Evolutionary conservation across 2,329 filamentous ascomycete species (phyloP), one percentile per base, ranked within the genome.

Genomic region (Hymenoscyphus scutula): DNA sequence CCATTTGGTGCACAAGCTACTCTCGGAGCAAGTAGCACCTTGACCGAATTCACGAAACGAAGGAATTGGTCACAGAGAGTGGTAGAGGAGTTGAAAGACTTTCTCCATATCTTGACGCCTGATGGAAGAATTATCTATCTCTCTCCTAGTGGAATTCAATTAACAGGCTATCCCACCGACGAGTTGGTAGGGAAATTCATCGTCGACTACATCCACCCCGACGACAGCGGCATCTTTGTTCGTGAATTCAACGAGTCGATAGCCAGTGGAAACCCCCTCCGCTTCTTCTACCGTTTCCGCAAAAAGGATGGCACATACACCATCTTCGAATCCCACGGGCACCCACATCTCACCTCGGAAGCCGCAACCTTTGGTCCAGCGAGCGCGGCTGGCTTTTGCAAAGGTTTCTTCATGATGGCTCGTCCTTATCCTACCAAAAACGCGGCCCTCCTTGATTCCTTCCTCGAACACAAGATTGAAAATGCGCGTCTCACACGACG

Each of bases 381-480:
- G 67, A 88, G 88, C 67, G 81, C 86, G 63, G 83, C 86, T 2
- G 84, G 87, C 1, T 89, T 90, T 69, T 97, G 92, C 74, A 87
- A 91, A 70, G 93, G 93, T 41, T 91, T 97, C 70, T 97, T 97
- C 74, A 90, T 98, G 81, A 94, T 96, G 87, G 88, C 91, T 8
- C 85, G 93, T 23, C 91, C 91, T 1, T 97, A 97, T 74, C 92
- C 92, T 5, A 96, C 90, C 32, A 93, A 90, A 77, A 96, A 94
- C 73, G 89, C 92, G 1, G 85, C 85, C 3, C 81, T 97, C 11
- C 81, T 97, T 23, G 93, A 98, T 77, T 96, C 92, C 0, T 97
- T 97, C 71, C 81, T 98, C 30, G 94, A 98, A 75, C 93, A 97
- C 78, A 97, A 97, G 77, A 94, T 97, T 60, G 94, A 97, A 75